Evolutionary conservation across 1,139 yeast genomes (phyloP).

Genomic region (Candida neerlandica): DNA sequence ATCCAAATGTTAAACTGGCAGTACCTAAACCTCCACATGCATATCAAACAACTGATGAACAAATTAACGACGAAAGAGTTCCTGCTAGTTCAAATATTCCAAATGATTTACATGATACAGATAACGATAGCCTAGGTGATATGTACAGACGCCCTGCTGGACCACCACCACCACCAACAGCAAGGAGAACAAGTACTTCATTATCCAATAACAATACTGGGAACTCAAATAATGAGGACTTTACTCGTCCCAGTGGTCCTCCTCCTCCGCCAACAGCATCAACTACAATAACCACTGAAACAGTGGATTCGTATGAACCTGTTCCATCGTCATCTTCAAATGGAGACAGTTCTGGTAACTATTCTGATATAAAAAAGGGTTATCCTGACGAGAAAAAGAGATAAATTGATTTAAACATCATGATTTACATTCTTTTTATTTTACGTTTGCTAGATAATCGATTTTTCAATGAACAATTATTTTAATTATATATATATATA

Average conservation of each 20-base stretch:
- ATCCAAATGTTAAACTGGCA: constrained; percentile 29
- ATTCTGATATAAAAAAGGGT: not conserved
- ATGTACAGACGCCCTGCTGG: constrained; percentile 10
- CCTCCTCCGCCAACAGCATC: constrained; percentile 1
- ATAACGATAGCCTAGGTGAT: constrained; percentile 12
- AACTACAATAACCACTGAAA: constrained; percentile 1
- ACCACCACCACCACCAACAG: constrained; percentile 7
- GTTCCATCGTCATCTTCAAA: constrained; percentile 1
- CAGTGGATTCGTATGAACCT: not conserved
- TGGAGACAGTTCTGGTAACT: not conserved
- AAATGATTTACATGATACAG: constrained; percentile 1
- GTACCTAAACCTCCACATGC: constrained; percentile 23
- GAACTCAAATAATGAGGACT: not conserved
- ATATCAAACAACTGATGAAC: constrained; percentile 21
- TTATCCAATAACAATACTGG: not conserved
- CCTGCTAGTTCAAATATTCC: not conserved
- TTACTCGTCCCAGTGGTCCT: constrained; percentile 1
- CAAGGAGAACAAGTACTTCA: not conserved
- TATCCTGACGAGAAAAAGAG: not conserved
- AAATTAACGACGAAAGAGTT: not conserved
- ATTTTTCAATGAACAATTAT: not conserved
- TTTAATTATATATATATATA: too few species aligned
- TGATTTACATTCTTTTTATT: not conserved
- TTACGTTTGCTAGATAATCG: not conserved
- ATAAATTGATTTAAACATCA: not conserved